phyloP scores from a whole-genome alignment of 2,329 filamentous ascomycete genomes.

The Ciborinia camelliae region DNA sequence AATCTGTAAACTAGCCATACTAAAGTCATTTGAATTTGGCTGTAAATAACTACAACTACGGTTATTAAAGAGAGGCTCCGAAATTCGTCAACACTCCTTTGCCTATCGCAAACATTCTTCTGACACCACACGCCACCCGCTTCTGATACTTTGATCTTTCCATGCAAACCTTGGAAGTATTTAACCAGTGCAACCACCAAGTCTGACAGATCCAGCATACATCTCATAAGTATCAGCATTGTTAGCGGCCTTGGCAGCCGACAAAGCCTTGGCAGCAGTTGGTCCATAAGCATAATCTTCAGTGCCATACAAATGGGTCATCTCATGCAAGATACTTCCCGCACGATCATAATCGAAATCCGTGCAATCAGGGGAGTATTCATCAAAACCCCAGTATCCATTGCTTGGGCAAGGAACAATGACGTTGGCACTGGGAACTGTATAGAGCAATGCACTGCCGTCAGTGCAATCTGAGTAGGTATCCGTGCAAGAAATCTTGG shows the following conservation, averaged over 20 bases:
- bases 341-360: slow-evolving; percentile 30
- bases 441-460: slow-evolving; percentile 29
- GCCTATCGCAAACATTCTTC: background rate
- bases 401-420: slow-evolving; percentile 31
- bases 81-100: background rate
- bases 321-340: slow-evolving; percentile 29
- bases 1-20: background rate
- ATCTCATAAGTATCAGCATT: slow-evolving; percentile 34
- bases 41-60: background rate
- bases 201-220: slow-evolving; percentile 30
- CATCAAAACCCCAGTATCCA: slow-evolving; percentile 28
- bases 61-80: background rate
- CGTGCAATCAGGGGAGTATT: slow-evolving; percentile 24
- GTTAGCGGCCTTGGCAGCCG: slow-evolving; percentile 25
- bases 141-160: background rate
- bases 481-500: slow-evolving; percentile 28
- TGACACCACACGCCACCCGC: too few species aligned
- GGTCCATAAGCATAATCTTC: slow-evolving; percentile 30
- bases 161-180: background rate
- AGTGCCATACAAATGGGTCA: slow-evolving; percentile 31
- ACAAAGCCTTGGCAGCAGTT: slow-evolving; percentile 25
- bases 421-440: slow-evolving; percentile 26
- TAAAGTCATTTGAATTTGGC: background rate
- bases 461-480: slow-evolving; percentile 27
- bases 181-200: slow-evolving; percentile 26